Conservation (phyloP, 1,284 basidiomycete genomes). For the Jaminaea rosea region DNA sequence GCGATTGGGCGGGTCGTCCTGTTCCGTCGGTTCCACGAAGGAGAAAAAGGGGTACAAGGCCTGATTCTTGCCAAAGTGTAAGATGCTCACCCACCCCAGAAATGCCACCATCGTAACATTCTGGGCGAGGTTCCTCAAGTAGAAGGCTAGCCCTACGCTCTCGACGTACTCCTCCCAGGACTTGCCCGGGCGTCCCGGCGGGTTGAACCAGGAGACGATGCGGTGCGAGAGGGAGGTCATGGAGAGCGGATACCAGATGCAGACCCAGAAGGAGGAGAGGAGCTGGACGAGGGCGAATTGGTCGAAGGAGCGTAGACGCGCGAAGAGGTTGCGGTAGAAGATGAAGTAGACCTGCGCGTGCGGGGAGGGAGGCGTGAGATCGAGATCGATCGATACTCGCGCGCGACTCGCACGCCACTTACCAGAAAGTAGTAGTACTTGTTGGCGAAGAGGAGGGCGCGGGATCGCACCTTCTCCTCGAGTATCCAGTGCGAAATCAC, state of each 20-base stretch:
- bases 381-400: not conserved
- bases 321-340: slow-evolving; percentile 51
- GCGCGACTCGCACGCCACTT: not conserved
- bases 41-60: slow-evolving; percentile 55
- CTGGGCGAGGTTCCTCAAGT: slow-evolving; percentile 55
- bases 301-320: slow-evolving; percentile 40
- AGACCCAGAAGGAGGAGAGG: slow-evolving; percentile 52
- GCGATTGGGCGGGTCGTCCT: no score
- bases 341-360: slow-evolving; percentile 42
- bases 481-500: slow-evolving; percentile 52
- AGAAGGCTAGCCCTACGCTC: slow-evolving; percentile 50
- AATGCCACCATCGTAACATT: slow-evolving; percentile 52
- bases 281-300: slow-evolving; percentile 53
- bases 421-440: slow-evolving; percentile 48
- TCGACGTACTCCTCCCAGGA: slow-evolving; percentile 54
- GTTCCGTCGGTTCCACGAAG: no score
- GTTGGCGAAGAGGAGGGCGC: slow-evolving; percentile 54
- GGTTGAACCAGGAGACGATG: slow-evolving; percentile 49
- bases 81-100: slow-evolving; percentile 50
- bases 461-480: slow-evolving; percentile 51
- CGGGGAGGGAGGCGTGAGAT: not conserved
- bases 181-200: slow-evolving; percentile 50
- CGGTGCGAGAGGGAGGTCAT: slow-evolving; percentile 52
- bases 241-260: slow-evolving; percentile 53
- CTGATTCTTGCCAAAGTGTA: slow-evolving; percentile 54